Base-by-base conservation (phyloP, 306 rosid species). In the Cotoneaster glaucophyllus region DNA sequence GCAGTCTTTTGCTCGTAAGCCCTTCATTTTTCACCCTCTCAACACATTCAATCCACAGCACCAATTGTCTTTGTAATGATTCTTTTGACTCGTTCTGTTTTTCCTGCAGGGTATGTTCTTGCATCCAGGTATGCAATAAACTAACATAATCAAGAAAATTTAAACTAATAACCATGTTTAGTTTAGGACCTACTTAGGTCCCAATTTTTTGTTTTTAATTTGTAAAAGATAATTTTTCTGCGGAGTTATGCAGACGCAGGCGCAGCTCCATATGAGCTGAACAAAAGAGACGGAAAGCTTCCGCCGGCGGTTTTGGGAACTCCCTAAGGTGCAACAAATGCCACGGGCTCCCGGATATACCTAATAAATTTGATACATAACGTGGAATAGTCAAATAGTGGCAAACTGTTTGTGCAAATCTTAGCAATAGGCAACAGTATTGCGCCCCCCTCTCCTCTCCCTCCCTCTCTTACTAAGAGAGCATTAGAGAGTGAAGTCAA, bases 181-280 rank as follows among this genome's bases (percentile, higher is more conserved):
- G 17, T 44, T 44, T 44, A 44, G 5, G 50, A 44, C 5, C 17
- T 9, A 43, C 7, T 56, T 18, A 54, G 59, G 11, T 58, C 15
- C 64, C 10, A 45, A 26, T 44, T 25, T 15, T 25, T 8, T 26
- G 7, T 48, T 26, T 26, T 21, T 25, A 43, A 11, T 25, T 26
- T 7, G n/a, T 22, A 44, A 44, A 13, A 69, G 26, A 24, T 48
- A 28, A 52, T 29, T 13, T 52, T 12, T 5, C 5, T 52, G 57
- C 57, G 56, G 54, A 73, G 29, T 58, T 56, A 11, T 82, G 85
- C 88, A 91, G 92, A 91, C 92, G 19, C 88, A 91, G 92, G 89
- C 92, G 19, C 97, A 89, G 32, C 97, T 87, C 86, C 86, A 89
- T 81, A 7, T 63, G 91, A 89, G 85, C 77, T 87, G 89, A 90